Conservation (phyloP, 2,329 filamentous ascomycete species). For the Volutella citrinella region DNA sequence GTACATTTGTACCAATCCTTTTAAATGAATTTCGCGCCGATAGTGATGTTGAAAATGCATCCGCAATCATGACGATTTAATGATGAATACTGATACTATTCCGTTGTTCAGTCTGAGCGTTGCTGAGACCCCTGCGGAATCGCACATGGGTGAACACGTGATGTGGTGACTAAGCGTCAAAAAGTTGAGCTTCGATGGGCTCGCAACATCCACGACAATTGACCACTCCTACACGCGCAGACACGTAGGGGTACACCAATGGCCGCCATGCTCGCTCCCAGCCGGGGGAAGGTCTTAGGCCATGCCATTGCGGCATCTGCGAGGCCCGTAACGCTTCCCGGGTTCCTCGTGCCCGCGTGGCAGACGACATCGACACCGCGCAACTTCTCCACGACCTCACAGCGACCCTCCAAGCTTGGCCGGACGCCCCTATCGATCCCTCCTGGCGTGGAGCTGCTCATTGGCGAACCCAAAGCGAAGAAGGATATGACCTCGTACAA, state of each 20-base stretch:
- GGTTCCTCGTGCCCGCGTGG: constrained; percentile 73
- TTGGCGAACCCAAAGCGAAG: constrained; percentile 59
- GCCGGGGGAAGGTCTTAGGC: constrained; percentile 58
- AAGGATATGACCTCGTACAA: constrained; percentile 58
- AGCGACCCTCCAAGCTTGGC: constrained; percentile 78
- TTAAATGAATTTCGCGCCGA: background rate
- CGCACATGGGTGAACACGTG: constrained; percentile 28
- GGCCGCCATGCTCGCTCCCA: constrained; percentile 61
- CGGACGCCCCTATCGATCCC: constrained; percentile 77
- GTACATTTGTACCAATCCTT: constrained; percentile 27
- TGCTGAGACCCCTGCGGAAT: too few species aligned
- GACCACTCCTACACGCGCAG: constrained; percentile 4
- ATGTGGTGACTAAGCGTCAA: constrained; percentile 33
- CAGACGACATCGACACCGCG: constrained; percentile 45
- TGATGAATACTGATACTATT: too few species aligned
- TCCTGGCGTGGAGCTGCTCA: constrained; percentile 73
- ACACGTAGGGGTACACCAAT: constrained; percentile 23
- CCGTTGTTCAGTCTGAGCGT: too few species aligned
- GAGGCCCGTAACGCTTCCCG: constrained; percentile 56
- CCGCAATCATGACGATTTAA: too few species aligned
- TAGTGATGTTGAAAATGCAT: constrained; percentile 4
- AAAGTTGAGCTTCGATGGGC: constrained; percentile 26
- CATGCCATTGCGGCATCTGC: constrained; percentile 46
- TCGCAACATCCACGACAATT: constrained; percentile 17
- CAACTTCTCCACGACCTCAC: constrained; percentile 68